Evolutionary conservation across 768 basidiomycete genomes (phyloP).

Genomic region (Leccinum barrowsii): DNA sequence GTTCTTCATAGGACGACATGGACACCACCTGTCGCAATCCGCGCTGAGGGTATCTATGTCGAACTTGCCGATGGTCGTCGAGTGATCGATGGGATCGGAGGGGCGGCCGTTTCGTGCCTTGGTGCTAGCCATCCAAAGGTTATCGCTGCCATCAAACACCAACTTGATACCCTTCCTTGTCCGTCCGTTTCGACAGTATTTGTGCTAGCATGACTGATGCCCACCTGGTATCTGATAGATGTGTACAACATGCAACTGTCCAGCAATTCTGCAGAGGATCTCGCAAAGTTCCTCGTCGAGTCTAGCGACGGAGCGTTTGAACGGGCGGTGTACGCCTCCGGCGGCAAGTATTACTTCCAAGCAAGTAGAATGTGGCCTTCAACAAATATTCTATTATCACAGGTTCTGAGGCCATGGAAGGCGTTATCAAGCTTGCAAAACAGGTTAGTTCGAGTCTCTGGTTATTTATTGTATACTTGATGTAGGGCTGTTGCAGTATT

Average conservation of each 20-base stretch:
- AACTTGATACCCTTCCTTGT: slow-evolving; percentile 78
- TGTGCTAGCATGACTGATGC: background rate
- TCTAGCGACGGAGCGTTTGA: slow-evolving; percentile 72
- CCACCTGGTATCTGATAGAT: slow-evolving; percentile 42
- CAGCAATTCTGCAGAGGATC: slow-evolving; percentile 75
- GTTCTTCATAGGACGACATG: slow-evolving; percentile 73
- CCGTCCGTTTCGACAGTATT: slow-evolving; percentile 39
- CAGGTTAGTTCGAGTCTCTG: slow-evolving; percentile 45
- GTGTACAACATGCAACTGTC: slow-evolving; percentile 86
- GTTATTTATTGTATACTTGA: slow-evolving; percentile 4
- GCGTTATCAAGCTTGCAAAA: slow-evolving; percentile 75
- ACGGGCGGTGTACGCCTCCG: slow-evolving; percentile 66
- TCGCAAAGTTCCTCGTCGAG: slow-evolving; percentile 65
- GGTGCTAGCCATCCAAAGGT: slow-evolving; percentile 74
- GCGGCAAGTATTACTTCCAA: slow-evolving; percentile 45
- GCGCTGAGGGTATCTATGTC: slow-evolving; percentile 67
- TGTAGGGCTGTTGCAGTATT: slow-evolving; percentile 48
- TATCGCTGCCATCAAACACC: slow-evolving; percentile 70
- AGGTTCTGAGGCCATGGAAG: slow-evolving; percentile 91
- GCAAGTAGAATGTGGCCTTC: background rate
- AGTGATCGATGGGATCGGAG: slow-evolving; percentile 79
- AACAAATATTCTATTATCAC: slow-evolving; percentile 2
- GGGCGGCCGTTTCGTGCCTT: slow-evolving; percentile 79
- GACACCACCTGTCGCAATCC: slow-evolving; percentile 65
- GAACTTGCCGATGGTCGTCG: slow-evolving; percentile 65